Evolutionary conservation across 805 yeast species (phyloP).

Genomic region (Monosporozyma solicola): DNA sequence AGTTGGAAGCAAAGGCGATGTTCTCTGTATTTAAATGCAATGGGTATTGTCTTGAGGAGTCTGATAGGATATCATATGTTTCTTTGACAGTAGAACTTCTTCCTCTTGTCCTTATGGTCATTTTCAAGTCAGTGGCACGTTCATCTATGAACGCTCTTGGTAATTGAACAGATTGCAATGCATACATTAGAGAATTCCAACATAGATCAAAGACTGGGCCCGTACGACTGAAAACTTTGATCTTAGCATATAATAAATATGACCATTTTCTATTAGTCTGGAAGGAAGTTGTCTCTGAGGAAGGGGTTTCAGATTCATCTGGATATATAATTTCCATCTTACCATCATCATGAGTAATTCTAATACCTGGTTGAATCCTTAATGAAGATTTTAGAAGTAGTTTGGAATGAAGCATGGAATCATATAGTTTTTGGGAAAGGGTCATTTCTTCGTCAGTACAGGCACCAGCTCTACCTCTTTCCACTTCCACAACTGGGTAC

Average conservation of each 20-base stretch:
- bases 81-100: conserved; percentile 39
- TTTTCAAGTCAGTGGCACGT: conserved; percentile 42
- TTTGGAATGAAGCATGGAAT: conserved; percentile 49
- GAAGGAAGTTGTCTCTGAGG: conserved; percentile 11
- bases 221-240: conserved; percentile 68
- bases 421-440: conserved; percentile 55
- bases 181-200: conserved; percentile 57
- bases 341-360: conserved; percentile 43
- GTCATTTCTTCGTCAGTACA: conserved; percentile 84
- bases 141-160: conserved; percentile 68
- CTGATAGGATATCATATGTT: conserved; percentile 50
- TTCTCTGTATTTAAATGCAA: conserved; percentile 34
- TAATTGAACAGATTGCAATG: conserved; percentile 48
- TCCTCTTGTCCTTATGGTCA: conserved; percentile 45
- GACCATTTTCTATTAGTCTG: conserved; percentile 41
- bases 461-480: conserved; percentile 66
- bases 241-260: conserved; percentile 58
- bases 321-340: conserved; percentile 38
- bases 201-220: conserved; percentile 78
- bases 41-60: conserved; percentile 32
- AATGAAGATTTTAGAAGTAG: conserved; percentile 43
- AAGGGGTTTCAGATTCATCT: conserved; percentile 22
- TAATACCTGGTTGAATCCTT: conserved; percentile 36
- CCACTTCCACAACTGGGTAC: conserved; percentile 68
- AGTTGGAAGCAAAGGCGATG: conserved; percentile 40